phyloP scores from a whole-genome alignment of 768 basidiomycete species.

The Naganishia friedmannii region DNA sequence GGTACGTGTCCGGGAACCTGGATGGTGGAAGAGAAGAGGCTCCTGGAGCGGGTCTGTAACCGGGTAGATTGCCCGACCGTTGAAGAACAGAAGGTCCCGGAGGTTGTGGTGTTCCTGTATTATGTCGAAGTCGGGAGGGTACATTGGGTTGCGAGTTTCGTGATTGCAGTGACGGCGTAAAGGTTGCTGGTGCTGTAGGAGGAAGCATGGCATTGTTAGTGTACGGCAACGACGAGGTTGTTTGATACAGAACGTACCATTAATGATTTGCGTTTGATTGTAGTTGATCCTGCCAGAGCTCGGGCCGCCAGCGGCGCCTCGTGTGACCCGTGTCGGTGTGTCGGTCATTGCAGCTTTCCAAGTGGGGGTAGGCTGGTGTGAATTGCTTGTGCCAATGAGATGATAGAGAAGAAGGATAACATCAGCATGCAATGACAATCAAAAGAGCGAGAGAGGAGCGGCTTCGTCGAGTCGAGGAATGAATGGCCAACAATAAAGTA shows the following conservation, averaged over 20 bases:
- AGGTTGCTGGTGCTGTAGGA: slow-evolving; percentile 19
- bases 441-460: no score
- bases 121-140: slow-evolving; percentile 28
- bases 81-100: slow-evolving; percentile 5
- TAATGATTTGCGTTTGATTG: slow-evolving; percentile 27
- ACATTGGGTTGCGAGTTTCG: slow-evolving; percentile 22
- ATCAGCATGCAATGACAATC: not conserved
- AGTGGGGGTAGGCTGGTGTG: not conserved
- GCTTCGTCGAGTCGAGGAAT: not conserved
- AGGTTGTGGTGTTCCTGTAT: not conserved
- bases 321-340: slow-evolving; percentile 17
- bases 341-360: not conserved
- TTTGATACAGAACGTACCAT: not conserved
- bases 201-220: not conserved
- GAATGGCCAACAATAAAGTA: slow-evolving; percentile 5
- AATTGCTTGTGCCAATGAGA: no score
- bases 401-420: not conserved
- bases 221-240: not conserved
- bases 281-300: slow-evolving; percentile 23
- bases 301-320: slow-evolving; percentile 6
- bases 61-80: not conserved
- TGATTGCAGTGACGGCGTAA: slow-evolving; percentile 14
- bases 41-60: slow-evolving; percentile 1
- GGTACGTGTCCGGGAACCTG: slow-evolving; percentile 23
- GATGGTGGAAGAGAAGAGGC: slow-evolving; percentile 6